Evolutionary conservation across 1,139 yeast genomes (phyloP).

Genomic region (Saccharomyces hybrid): DNA sequence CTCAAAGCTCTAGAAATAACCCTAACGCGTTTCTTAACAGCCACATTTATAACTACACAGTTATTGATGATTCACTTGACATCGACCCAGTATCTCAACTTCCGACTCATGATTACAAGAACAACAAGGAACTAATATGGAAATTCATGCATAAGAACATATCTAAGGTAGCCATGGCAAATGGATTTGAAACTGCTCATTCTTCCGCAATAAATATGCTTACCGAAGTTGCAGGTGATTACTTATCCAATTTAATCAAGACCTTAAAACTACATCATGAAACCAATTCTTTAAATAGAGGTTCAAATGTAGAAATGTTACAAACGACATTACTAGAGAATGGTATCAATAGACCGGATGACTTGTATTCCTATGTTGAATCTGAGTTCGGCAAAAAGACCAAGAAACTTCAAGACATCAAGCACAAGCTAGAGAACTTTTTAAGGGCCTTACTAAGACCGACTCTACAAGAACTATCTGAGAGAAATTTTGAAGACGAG

Average conservation of each 20-base stretch:
- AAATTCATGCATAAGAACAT: slow-evolving; percentile 62
- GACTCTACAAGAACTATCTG: slow-evolving; percentile 65
- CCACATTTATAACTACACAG: slow-evolving; percentile 19
- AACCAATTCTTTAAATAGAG: slow-evolving; percentile 44
- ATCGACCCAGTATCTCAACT: slow-evolving; percentile 73
- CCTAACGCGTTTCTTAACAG: slow-evolving; percentile 17
- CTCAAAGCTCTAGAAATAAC: slow-evolving; percentile 16
- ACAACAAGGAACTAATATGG: slow-evolving; percentile 52
- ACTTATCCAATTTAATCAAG: slow-evolving; percentile 67
- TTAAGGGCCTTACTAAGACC: slow-evolving; percentile 81
- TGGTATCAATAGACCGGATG: slow-evolving; percentile 78
- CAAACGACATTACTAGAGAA: slow-evolving; percentile 66
- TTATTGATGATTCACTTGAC: slow-evolving; percentile 55
- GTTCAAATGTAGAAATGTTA: slow-evolving; percentile 43
- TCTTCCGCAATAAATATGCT: slow-evolving; percentile 70
- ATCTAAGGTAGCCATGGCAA: slow-evolving; percentile 80
- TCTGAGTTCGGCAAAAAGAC: slow-evolving; percentile 69
- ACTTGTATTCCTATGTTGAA: slow-evolving; percentile 63
- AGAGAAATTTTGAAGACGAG: slow-evolving; percentile 75
- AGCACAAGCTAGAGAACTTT: slow-evolving; percentile 60
- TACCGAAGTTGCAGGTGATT: slow-evolving; percentile 78
- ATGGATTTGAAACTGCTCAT: slow-evolving; percentile 85
- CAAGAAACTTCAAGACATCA: slow-evolving; percentile 60
- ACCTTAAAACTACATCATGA: slow-evolving; percentile 68
- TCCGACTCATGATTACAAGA: slow-evolving; percentile 49